Conservation (phyloP, 306 rosid genomes). For the Pueraria montana region DNA sequence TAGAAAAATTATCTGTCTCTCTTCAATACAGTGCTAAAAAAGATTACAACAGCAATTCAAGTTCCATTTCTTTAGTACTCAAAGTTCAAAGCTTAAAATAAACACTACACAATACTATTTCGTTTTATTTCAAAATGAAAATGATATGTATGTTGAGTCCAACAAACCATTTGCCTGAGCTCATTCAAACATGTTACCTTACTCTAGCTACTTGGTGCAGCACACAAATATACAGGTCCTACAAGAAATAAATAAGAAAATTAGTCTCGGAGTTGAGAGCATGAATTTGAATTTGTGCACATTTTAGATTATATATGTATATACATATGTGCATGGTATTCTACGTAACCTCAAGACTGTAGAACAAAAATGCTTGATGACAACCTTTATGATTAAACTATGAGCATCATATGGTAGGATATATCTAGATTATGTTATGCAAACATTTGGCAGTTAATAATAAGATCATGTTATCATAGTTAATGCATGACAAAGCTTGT, state of each 20-base stretch:
- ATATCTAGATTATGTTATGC: not conserved
- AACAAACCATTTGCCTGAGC: not conserved
- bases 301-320: not conserved
- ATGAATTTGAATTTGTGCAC: not conserved
- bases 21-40: not conserved
- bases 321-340: not conserved
- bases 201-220: not conserved
- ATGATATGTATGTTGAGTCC: not conserved
- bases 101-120: not conserved
- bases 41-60: not conserved
- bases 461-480: not conserved
- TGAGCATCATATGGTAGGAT: not conserved
- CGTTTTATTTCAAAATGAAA: not conserved
- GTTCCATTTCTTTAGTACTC: not conserved
- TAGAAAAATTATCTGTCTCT: not conserved
- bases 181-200: not conserved
- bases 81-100: not conserved
- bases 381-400: not conserved
- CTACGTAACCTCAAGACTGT: not conserved
- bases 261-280: not conserved
- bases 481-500: not conserved
- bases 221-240: not conserved
- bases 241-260: not conserved
- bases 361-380: not conserved
- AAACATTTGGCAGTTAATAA: not conserved